A percentile compares a stretch with the other conserved stretches of the same genome.
phyloP scores from a whole-genome alignment of 2,329 filamentous ascomycete genomes.

The Fonsecaea monophora region DNA sequence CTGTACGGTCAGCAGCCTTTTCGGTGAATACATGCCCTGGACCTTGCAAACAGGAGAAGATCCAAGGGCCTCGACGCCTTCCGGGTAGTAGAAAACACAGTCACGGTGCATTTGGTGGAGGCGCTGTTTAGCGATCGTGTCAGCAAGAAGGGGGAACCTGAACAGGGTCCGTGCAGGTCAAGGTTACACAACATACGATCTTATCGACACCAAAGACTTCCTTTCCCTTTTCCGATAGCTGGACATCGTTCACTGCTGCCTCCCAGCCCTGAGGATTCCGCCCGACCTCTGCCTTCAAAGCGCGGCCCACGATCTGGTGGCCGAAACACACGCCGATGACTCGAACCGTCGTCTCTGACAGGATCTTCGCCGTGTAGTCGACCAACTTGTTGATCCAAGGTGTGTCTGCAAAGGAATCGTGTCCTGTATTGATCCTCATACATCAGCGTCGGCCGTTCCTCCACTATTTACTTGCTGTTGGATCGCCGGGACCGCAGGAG shows the following conservation, averaged over 20 bases:
- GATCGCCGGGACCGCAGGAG: background rate
- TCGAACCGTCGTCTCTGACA: constrained; percentile 67
- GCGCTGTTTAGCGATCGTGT: constrained; percentile 38
- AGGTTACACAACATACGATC: constrained; percentile 54
- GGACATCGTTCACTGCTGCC: constrained; percentile 72
- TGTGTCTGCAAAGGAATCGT: constrained; percentile 74
- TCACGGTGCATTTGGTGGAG: constrained; percentile 90
- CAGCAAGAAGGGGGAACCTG: background rate
- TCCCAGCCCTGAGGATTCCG: constrained; percentile 78
- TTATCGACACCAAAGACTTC: constrained; percentile 72
- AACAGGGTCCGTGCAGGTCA: background rate
- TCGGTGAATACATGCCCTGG: constrained; percentile 78
- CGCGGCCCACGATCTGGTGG: constrained; percentile 81
- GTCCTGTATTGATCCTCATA: constrained; percentile 54
- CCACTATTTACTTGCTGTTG: background rate
- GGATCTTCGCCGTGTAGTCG: constrained; percentile 67
- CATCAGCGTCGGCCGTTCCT: constrained; percentile 1
- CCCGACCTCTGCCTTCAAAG: constrained; percentile 71
- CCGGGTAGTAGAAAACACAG: constrained; percentile 69
- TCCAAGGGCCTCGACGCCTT: constrained; percentile 68
- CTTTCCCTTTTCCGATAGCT: constrained; percentile 72
- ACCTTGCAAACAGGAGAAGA: constrained; percentile 71
- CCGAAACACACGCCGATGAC: constrained; percentile 87
- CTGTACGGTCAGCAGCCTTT: constrained; percentile 76
- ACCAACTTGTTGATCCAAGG: constrained; percentile 80